A percentile compares a stretch with the other conserved stretches of the same genome.
These are phyloP conservation scores for Chenopodium suecicum DNA, from an alignment of 148 eudicot species.

Conservation along the genomic window DNA sequence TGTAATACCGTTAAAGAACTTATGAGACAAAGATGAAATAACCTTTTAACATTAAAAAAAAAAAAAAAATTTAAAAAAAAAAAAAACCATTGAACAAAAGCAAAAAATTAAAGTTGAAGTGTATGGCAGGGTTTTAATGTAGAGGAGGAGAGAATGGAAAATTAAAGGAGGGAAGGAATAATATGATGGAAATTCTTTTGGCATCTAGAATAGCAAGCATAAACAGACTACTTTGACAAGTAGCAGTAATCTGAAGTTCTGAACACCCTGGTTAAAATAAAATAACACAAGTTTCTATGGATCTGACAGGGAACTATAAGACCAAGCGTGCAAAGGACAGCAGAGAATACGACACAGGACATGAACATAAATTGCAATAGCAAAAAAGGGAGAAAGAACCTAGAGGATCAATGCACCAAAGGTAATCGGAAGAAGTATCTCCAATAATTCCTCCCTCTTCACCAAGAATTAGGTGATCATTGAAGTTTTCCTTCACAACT, in stretches of 20 bases:
- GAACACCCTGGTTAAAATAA: background rate
- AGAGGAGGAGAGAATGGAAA: background rate
- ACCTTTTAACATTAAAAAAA: no score
- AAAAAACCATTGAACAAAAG: no score
- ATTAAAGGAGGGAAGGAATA: background rate
- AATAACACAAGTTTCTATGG: background rate
- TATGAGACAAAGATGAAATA: no score
- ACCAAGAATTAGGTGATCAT: constrained; percentile 94
- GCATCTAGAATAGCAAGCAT: background rate
- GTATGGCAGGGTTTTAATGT: background rate
- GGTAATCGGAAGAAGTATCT: constrained; percentile 91
- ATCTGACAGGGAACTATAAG: background rate
- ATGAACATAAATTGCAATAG: background rate
- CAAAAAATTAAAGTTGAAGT: background rate
- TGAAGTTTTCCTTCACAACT: constrained; percentile 69
- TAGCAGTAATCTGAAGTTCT: background rate
- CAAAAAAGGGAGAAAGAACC: constrained; percentile 44
- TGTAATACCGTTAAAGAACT: no score
- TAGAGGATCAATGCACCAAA: constrained; percentile 99
- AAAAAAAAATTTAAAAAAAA: no score
- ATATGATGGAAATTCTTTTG: background rate
- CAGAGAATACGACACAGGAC: background rate
- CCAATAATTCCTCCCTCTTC: constrained; percentile 99
- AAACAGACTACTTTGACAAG: background rate
- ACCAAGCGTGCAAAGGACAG: background rate